These are phyloP conservation scores for Diddensiella transvaalensis DNA, from an alignment of 805 yeast species.

Conservation along the genomic window DNA sequence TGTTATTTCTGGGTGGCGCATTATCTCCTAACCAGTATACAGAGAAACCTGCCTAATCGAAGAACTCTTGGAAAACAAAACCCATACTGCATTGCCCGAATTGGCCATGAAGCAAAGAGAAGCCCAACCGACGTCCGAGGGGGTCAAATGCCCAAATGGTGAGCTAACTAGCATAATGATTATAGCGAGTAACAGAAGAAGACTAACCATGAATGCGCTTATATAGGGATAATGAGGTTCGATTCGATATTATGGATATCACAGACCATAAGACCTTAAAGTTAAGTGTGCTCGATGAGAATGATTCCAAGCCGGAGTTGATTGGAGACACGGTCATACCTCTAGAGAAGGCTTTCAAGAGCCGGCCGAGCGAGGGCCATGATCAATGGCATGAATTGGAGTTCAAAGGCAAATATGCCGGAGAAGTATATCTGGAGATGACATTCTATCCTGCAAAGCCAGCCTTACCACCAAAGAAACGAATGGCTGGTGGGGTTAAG, in stretches of 20 bases:
- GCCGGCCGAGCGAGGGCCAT: slow-evolving; percentile 66
- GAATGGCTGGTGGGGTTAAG: neutral
- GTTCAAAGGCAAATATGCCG: slow-evolving; percentile 72
- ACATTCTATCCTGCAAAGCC: slow-evolving; percentile 69
- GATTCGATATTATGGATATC: slow-evolving; percentile 30
- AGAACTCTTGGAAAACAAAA: slow-evolving; percentile 88
- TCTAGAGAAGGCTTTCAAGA: slow-evolving; percentile 65
- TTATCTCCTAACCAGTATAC: too few relatives aligned
- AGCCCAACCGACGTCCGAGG: slow-evolving; percentile 79
- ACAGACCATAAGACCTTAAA: slow-evolving; percentile 53
- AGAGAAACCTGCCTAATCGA: slow-evolving; percentile 78
- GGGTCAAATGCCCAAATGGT: slow-evolving; percentile 93
- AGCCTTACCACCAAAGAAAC: slow-evolving; percentile 21
- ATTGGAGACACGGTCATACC: slow-evolving; percentile 81
- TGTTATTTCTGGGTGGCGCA: neutral
- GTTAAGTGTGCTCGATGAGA: slow-evolving; percentile 78
- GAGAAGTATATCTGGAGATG: slow-evolving; percentile 85
- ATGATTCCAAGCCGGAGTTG: slow-evolving; percentile 70
- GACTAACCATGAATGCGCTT: too few relatives aligned
- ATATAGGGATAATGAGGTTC: slow-evolving; percentile 37
- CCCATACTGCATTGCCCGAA: slow-evolving; percentile 80
- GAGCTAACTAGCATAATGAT: too few relatives aligned
- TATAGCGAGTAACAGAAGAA: too few relatives aligned
- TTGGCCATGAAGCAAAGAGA: slow-evolving; percentile 76
- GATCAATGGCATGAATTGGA: slow-evolving; percentile 80